Evolutionary conservation across 345 rosid genomes (phyloP), one percentile per base, ranked within the genome.

Genomic region (Zanthoxylum bungeanum): DNA sequence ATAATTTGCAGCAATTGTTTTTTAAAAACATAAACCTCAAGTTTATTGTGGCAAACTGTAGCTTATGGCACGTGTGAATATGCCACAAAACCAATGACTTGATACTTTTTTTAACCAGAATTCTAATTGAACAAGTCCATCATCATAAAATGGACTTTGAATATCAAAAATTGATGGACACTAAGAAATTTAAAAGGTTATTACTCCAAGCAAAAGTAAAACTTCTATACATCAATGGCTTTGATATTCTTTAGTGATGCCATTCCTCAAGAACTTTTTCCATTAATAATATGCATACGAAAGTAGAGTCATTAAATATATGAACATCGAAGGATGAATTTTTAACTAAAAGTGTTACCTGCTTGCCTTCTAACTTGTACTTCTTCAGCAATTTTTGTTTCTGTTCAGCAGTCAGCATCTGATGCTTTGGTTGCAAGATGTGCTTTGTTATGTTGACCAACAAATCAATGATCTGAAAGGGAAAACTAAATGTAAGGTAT

Each of bases 401-500:
- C 68, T 76, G 68, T n/a, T 25, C 66, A 53, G 69, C 21, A 58
- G 77, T 71, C 71, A 80, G 72, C 30, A 83, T 51, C 49, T 71
- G 66, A 42, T 40, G 72, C 68, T 33, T 78, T 42, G 87, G 87
- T 72, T 40, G 12, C 51, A 76, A 69, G 61, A 34, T 47, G 56
- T 80, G 84, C 69, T 77, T 80, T 42, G 80, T 77, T 36, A 80
- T 67, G 36, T 80, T 83, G 56, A 59, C 74, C 46, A 77, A 77
- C 73, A 80, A 69, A 28, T 77, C 86, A 24, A 80, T 60, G 50
- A 83, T 80, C 86, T 80, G 59, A 44, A 44, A 71, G 52, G 1
- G 46, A 28, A 61, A 36, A 59, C 1, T 30, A 59, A 14, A 10
- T n/a, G 4, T 24, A 24, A 22, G 34, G 21, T 12, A 34, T 53